Percentiles rank a stretch among this genome's conserved stretches.
Conservation (phyloP, 1,284 basidiomycete genomes). For the Rhodotorula sp. region DNA sequence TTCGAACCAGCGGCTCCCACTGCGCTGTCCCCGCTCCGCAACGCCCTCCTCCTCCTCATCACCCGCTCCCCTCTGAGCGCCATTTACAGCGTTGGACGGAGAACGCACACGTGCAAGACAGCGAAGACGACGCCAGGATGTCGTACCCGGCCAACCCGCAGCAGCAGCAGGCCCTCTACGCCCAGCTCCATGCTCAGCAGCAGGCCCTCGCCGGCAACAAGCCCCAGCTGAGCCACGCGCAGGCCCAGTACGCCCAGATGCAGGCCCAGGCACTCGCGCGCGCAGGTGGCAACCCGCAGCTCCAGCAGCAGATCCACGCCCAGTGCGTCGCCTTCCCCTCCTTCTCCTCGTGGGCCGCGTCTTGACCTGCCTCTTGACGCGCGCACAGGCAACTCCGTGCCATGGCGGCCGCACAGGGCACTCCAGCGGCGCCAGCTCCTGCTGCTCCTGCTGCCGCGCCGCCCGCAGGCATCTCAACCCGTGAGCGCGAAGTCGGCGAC, state of each 20-base stretch:
- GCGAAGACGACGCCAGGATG: not conserved
- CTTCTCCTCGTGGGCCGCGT: too few species aligned
- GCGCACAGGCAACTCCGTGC: not conserved
- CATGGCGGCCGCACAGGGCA: not conserved
- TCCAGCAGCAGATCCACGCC: not conserved
- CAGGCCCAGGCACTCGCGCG: not conserved
- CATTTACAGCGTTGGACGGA: too few species aligned
- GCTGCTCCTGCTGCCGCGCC: not conserved
- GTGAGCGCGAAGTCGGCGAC: constrained; percentile 18
- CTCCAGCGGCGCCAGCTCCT: not conserved
- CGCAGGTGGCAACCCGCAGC: not conserved
- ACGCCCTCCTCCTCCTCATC: not conserved
- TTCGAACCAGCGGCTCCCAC: too few species aligned
- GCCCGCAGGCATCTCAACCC: not conserved
- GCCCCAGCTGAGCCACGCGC: not conserved
- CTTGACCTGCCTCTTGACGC: too few species aligned
- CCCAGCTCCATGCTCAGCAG: not conserved
- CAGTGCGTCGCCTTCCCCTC: not conserved
- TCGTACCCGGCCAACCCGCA: not conserved
- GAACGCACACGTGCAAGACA: not conserved
- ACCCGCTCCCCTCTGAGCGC: not conserved
- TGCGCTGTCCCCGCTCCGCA: too few species aligned
- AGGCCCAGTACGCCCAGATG: not conserved
- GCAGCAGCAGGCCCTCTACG: not conserved
- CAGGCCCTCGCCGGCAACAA: not conserved